Percentiles rank a stretch among this genome's conserved stretches.
These are phyloP conservation scores for Kuraishia capsulata DNA, from an alignment of 805 yeast genomes.

Conservation along the genomic window DNA sequence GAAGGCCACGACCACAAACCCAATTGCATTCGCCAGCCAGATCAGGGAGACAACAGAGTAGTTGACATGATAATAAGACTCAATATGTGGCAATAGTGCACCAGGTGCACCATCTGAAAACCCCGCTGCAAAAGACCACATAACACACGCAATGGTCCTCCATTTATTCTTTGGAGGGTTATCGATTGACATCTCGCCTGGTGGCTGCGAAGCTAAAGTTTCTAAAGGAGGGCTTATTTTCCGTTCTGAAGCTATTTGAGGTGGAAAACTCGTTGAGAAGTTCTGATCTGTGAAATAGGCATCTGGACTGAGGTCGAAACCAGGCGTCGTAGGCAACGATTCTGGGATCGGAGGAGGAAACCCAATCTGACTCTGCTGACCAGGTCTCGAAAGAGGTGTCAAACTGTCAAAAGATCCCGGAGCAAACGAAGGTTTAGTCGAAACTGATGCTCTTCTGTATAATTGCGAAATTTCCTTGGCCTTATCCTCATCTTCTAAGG, in stretches of 20 bases:
- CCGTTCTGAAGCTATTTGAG: slow-evolving; percentile 4
- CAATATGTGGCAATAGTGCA: slow-evolving; percentile 48
- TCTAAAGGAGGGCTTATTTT: not conserved
- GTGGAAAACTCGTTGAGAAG: slow-evolving; percentile 7
- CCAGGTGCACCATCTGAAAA: slow-evolving; percentile 52
- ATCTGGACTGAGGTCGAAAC: slow-evolving; percentile 16
- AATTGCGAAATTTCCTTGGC: too few species aligned
- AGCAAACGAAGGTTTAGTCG: slow-evolving; percentile 5
- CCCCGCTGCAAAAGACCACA: slow-evolving; percentile 34
- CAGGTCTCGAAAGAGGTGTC: slow-evolving; percentile 6
- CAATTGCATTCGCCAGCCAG: slow-evolving; percentile 52
- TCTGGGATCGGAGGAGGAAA: slow-evolving; percentile 30
- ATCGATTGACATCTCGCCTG: slow-evolving; percentile 24
- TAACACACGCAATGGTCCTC: slow-evolving; percentile 29
- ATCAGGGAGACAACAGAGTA: slow-evolving; percentile 48
- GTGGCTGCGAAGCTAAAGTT: not conserved
- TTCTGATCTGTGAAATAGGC: slow-evolving; percentile 1
- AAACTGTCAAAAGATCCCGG: slow-evolving; percentile 5
- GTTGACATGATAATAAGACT: slow-evolving; percentile 33
- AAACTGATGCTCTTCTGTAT: too few species aligned
- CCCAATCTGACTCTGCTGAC: slow-evolving; percentile 3
- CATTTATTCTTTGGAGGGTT: slow-evolving; percentile 34
- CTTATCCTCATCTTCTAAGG: too few species aligned
- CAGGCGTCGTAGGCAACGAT: slow-evolving; percentile 32
- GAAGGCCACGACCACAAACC: slow-evolving; percentile 42